Conservation (phyloP, 805 yeast species). For the Metschnikowia colocasiae region DNA sequence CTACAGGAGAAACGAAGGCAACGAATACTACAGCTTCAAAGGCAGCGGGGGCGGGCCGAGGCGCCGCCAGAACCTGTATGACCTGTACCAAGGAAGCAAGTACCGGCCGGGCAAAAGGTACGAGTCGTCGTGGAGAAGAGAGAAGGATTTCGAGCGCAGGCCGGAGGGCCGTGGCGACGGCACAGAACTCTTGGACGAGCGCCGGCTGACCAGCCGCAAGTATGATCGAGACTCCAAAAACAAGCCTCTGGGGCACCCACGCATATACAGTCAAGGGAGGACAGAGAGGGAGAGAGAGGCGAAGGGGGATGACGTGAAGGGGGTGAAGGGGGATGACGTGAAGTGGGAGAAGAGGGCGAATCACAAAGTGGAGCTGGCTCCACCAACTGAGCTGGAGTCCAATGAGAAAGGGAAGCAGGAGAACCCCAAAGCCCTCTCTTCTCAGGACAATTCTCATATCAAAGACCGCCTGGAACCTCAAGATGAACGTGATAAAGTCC, state of each 20-base stretch:
- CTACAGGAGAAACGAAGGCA: conserved; percentile 9
- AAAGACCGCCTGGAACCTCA: neutral
- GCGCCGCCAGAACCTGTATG: conserved; percentile 9
- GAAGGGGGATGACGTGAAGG: neutral
- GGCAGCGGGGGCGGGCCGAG: conserved; percentile 2
- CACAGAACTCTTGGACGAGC: conserved; percentile 6
- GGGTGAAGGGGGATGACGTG: neutral
- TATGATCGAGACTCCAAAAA: conserved; percentile 5
- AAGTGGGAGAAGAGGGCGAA: neutral
- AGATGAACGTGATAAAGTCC: neutral
- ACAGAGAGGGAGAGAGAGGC: neutral
- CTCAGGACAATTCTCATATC: neutral
- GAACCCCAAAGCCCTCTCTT: neutral
- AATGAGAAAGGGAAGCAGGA: neutral
- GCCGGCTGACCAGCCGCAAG: conserved; percentile 11
- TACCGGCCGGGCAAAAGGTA: conserved; percentile 9
- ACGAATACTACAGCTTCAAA: conserved; percentile 15
- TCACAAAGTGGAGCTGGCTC: neutral
- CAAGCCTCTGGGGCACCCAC: neutral
- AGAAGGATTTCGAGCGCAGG: conserved; percentile 4
- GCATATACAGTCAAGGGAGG: neutral
- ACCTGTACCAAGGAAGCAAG: conserved; percentile 17
- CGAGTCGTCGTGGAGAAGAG: neutral
- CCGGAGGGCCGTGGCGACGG: neutral
- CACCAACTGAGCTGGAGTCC: neutral